phyloP scores from a whole-genome alignment of 495 filamentous ascomycete species.

The Melanomma pulvis-pyrius region DNA sequence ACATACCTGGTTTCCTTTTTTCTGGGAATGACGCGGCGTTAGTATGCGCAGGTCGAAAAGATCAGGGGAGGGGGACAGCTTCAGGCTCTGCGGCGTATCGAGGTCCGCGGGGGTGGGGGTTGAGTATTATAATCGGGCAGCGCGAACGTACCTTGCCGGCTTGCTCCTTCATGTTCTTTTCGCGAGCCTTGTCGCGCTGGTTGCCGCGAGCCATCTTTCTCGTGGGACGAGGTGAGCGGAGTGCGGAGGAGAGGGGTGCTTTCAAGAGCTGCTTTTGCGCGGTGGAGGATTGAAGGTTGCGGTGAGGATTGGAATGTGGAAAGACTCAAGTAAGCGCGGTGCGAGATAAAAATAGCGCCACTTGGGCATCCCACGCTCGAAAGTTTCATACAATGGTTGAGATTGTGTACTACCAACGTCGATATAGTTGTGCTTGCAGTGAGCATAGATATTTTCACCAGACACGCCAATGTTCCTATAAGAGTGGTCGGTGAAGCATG shows the following conservation, averaged over 20 bases:
- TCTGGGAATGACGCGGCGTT: slow-evolving; percentile 53
- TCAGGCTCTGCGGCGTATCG: too few species aligned
- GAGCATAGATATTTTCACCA: background rate
- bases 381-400: background rate
- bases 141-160: slow-evolving; percentile 53
- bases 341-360: slow-evolving; percentile 15
- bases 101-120: slow-evolving; percentile 11
- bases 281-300: background rate
- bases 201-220: slow-evolving; percentile 82
- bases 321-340: slow-evolving; percentile 3
- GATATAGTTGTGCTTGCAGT: background rate
- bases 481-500: too few species aligned
- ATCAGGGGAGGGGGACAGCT: background rate
- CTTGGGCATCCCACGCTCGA: background rate
- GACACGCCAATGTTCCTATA: too few species aligned
- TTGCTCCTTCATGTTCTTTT: slow-evolving; percentile 73
- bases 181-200: slow-evolving; percentile 86
- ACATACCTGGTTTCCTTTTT: slow-evolving; percentile 58
- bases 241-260: background rate
- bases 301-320: background rate
- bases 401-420: background rate
- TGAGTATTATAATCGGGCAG: slow-evolving; percentile 7
- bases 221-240: background rate
- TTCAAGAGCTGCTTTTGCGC: background rate
- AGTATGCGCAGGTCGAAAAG: background rate